These are phyloP conservation scores for Piromyces sp. DNA, from an alignment of 192 early-diverging fungal species.

Conservation along the genomic window DNA sequence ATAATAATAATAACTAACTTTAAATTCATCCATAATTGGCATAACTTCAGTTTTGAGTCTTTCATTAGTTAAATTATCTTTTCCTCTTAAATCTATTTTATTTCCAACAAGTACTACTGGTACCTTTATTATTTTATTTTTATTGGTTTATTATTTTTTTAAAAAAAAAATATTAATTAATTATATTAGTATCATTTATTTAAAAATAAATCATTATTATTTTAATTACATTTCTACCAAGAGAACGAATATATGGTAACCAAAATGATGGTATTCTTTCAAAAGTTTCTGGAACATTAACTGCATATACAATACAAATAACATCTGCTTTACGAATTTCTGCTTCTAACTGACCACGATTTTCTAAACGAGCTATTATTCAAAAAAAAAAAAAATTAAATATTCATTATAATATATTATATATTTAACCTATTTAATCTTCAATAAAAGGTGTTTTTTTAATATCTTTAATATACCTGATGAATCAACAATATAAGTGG, in stretches of 20 bases:
- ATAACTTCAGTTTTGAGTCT: slow-evolving; percentile 83
- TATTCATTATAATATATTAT: neutral
- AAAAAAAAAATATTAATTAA: too few species aligned
- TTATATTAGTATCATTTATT: too few species aligned
- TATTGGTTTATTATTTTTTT: too few species aligned
- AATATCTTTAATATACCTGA: too few species aligned
- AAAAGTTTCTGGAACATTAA: slow-evolving; percentile 70
- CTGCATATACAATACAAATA: slow-evolving; percentile 92
- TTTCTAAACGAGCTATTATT: slow-evolving; percentile 55
- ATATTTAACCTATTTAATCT: too few species aligned
- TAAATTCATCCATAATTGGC: slow-evolving; percentile 98
- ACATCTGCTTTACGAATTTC: slow-evolving; percentile 96
- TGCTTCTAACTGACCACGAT: slow-evolving; percentile 69
- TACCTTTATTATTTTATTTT: slow-evolving; percentile 34
- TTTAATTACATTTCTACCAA: slow-evolving; percentile 72
- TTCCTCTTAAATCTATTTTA: slow-evolving; percentile 77
- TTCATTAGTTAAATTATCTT: slow-evolving; percentile 55
- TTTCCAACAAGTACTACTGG: slow-evolving; percentile 88
- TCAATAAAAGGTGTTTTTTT: too few species aligned
- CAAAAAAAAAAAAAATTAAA: neutral
- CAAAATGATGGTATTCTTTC: slow-evolving; percentile 70
- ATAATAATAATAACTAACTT: slow-evolving; percentile 18
- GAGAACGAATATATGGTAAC: slow-evolving; percentile 78
- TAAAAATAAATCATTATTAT: too few species aligned
- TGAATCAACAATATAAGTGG: slow-evolving; percentile 94